Base-by-base conservation (phyloP, 1,139 yeast genomes). In the Saccharomycopsis hybrid region DNA sequence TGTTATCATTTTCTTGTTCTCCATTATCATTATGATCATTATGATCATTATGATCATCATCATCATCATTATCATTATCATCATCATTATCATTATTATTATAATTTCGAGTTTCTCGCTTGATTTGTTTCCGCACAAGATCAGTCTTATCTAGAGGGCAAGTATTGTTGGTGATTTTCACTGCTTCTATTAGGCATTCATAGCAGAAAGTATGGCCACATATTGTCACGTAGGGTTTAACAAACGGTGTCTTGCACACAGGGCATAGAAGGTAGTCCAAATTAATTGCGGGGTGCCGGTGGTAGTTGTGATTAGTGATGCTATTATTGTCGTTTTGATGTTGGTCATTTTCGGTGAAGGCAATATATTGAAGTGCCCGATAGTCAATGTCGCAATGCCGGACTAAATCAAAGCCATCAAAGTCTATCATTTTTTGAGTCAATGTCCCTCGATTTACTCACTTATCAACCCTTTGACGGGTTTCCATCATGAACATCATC, bases 181-280 rank as follows among this genome's bases (percentile, higher is more conserved):
- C 11, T 18, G 49, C 45, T 30, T 44, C 41, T 18, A 24, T 28
- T 7, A 52, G n/a, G 25, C 55, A 52, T 4, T 49, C 51, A 35
- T 24, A 27, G 25, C 55, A 52, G 18, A 52, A 49, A 7, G 48
- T 46, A 42, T 52, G 55, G 8, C 55, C 55, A 30, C 55, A 52
- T 13, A 44, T 41, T 5, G 53, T 52, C 24, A 50, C 50, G 36
- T 52, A 47, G 7, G 55, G 53, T 4, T 44, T 47, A 4, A 47
- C 46, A 41, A 52, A 49, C 4, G 50, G 50, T 3, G 44, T 3
- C 40, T 52, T 46, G 38, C 55, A 52, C 8, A 52, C 37, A 3
- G 53, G 53, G 41, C 55, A 52, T 24, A 50, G 13, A 11, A 52
- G 32, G 33, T 52, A 46, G 24, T 52, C 50, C 25, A 47, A 33